Evolutionary conservation across 208 protist genomes (phyloP).

Genomic region (Trypanosoma mega): DNA sequence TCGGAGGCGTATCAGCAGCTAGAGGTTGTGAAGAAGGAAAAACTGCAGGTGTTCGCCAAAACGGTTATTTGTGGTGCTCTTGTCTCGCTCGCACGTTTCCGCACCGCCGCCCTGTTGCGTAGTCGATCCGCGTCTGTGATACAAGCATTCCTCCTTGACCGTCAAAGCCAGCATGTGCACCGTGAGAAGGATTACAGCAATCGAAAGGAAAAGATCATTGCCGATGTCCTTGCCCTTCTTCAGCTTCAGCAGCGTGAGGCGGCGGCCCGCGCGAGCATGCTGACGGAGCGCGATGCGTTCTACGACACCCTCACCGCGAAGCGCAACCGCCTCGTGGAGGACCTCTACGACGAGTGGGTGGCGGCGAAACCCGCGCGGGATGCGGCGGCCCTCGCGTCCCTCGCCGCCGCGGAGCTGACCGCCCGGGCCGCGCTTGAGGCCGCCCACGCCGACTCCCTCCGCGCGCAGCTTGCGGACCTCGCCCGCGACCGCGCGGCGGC

Average conservation of each 20-base stretch:
- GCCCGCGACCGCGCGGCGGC: conserved; percentile 1
- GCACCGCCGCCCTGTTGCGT: conserved; percentile 17
- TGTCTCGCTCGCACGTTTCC: conserved; percentile 15
- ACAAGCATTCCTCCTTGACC: conserved; percentile 5
- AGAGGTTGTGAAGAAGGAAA: conserved; percentile 29
- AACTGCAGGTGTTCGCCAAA: conserved; percentile 23
- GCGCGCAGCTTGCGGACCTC: not conserved
- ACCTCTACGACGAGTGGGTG: conserved; percentile 16
- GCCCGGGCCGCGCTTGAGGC: conserved; percentile 2
- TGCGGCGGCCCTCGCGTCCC: not conserved
- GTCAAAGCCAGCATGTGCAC: conserved; percentile 1
- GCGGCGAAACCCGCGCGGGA: conserved; percentile 5
- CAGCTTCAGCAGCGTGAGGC: conserved; percentile 17
- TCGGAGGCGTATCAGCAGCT: conserved; percentile 37
- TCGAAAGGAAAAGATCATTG: conserved; percentile 19
- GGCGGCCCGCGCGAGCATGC: not conserved
- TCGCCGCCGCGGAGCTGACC: not conserved
- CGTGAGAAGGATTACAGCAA: conserved; percentile 18
- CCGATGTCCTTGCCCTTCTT: conserved; percentile 9
- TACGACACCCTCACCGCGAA: not conserved
- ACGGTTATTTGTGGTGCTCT: conserved; percentile 15
- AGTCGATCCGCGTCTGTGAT: conserved; percentile 7
- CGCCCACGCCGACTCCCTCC: not conserved
- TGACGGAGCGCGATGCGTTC: conserved; percentile 16
- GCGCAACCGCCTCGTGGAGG: conserved; percentile 9